Evolutionary conservation across 2,329 filamentous ascomycete genomes (phyloP), one percentile per base, ranked within the genome.

Genomic region (Aspergillus aculeatus): DNA sequence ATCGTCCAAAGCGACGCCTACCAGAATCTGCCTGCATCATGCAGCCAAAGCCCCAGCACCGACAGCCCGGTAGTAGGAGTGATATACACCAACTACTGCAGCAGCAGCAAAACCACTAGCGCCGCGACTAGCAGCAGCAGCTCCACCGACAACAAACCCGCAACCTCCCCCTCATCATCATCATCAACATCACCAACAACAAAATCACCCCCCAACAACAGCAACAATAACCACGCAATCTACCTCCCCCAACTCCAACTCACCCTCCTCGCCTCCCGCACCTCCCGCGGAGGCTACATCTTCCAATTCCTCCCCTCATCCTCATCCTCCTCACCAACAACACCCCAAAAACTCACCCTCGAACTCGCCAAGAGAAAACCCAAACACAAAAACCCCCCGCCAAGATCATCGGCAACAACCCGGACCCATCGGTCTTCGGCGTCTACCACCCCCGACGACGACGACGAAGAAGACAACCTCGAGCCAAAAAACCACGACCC

Each of bases 1-100:
- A 60, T 71, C 5, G 66, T 68, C 0, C 68, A 68, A 53, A 70
- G 66, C 52, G 72, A 73, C 35, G 59, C 62, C 1, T 74, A 57
- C 47, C 47, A 58, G 19, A 58, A 64, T 50, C 47, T 66, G 2
- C 24, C 48, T 10, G 2, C 32, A 6, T 7, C 55, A 0, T 49
- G 14, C 10, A 44, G 16, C 38, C 14, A 44, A 12, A 9, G n/a
- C 1, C 5, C 14, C 38, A 44, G 6, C 16, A 9, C 38, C 38
- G 16, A 16, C 38, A 44, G 16, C 16, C 5, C 38, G 6, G 38
- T 44, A 16, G 38, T 44, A 44, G 38, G 38, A 16, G 38, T 44
- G 38, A 44, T 44, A 16, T 44, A 44, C 38, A 44, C 38, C 38
- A 44, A 44, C 38, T 19, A 44, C 38, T 44, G n/a, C 38, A 19